Conservation (phyloP, 805 yeast genomes). For the Wickerhamomyces alni region DNA sequence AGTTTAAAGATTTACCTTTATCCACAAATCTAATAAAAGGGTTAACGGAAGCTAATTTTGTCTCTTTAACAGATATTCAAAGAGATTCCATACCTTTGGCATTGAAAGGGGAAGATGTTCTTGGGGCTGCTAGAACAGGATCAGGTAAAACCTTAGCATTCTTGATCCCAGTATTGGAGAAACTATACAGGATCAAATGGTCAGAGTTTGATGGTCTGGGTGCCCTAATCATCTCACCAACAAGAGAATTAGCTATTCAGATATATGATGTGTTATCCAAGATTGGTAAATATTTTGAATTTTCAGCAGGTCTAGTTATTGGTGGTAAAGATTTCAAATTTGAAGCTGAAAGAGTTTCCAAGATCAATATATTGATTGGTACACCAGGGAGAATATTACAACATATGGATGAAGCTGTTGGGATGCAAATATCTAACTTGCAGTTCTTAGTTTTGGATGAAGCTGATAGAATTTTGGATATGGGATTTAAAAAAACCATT, state of each 20-base stretch:
- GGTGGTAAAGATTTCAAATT: constrained; percentile 61
- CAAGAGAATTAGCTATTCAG: constrained; percentile 66
- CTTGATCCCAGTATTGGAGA: constrained; percentile 76
- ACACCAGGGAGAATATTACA: constrained; percentile 91
- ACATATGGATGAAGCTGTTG: constrained; percentile 55
- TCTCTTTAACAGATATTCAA: constrained; percentile 82
- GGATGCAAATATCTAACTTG: constrained; percentile 58
- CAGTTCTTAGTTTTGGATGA: constrained; percentile 82
- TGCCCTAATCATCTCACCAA: constrained; percentile 65
- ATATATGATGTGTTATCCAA: constrained; percentile 61
- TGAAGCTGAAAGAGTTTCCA: constrained; percentile 60
- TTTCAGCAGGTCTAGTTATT: constrained; percentile 60
- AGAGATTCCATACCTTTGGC: constrained; percentile 69
- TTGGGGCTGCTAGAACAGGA: constrained; percentile 96
- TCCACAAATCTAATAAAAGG: constrained; percentile 63
- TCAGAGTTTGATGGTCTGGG: constrained; percentile 42
- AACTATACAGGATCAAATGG: constrained; percentile 39
- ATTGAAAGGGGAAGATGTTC: constrained; percentile 81
- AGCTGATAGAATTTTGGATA: constrained; percentile 84
- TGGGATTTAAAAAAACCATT: constrained; percentile 68
- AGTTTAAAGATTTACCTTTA: constrained; percentile 76
- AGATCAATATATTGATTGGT: constrained; percentile 77
- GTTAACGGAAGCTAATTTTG: constrained; percentile 69
- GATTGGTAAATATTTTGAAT: constrained; percentile 54
- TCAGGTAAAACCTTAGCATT: constrained; percentile 94